phyloP scores from a whole-genome alignment of 1,284 basidiomycete genomes.

The Athelia psychrophila region DNA sequence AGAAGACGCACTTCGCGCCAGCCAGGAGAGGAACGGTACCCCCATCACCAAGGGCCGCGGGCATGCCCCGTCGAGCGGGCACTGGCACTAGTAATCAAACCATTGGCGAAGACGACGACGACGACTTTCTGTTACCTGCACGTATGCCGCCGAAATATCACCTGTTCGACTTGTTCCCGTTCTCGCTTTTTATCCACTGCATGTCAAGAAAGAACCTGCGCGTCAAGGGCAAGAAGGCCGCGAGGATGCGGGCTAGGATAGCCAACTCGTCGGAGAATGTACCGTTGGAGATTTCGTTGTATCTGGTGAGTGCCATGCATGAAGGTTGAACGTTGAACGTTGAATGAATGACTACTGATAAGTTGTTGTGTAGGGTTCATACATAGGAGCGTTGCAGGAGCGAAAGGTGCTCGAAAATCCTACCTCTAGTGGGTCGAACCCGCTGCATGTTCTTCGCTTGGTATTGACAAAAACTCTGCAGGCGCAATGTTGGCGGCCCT shows the following conservation, averaged over 20 bases:
- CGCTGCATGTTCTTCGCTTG: too few species aligned
- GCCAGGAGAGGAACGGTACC: not conserved
- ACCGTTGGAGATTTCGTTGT: slow-evolving; percentile 72
- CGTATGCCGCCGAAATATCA: slow-evolving; percentile 60
- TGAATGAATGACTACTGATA: too few species aligned
- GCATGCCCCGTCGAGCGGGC: too few species aligned
- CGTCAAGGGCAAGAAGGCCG: slow-evolving; percentile 52
- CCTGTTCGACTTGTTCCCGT: slow-evolving; percentile 66
- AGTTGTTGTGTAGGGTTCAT: slow-evolving; percentile 48
- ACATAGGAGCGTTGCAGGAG: slow-evolving; percentile 57
- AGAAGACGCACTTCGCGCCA: not conserved
- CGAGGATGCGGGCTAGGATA: slow-evolving; percentile 48
- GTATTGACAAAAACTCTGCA: slow-evolving; percentile 17
- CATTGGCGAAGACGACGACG: slow-evolving; percentile 24
- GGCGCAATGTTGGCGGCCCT: slow-evolving; percentile 52
- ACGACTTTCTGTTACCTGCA: slow-evolving; percentile 52
- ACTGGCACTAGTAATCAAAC: too few species aligned
- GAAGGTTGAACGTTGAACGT: not conserved
- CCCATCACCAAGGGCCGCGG: not conserved
- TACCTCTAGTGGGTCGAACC: slow-evolving; percentile 50
- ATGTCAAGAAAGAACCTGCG: slow-evolving; percentile 46
- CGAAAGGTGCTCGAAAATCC: slow-evolving; percentile 64
- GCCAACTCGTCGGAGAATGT: slow-evolving; percentile 54
- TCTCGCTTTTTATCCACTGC: slow-evolving; percentile 52
- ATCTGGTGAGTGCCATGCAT: slow-evolving; percentile 34